Evolutionary conservation across 192 early-diverging fungal genomes (phyloP), one percentile per base, ranked within the genome.

Genomic region (Phycomyces blakesleeanus): DNA sequence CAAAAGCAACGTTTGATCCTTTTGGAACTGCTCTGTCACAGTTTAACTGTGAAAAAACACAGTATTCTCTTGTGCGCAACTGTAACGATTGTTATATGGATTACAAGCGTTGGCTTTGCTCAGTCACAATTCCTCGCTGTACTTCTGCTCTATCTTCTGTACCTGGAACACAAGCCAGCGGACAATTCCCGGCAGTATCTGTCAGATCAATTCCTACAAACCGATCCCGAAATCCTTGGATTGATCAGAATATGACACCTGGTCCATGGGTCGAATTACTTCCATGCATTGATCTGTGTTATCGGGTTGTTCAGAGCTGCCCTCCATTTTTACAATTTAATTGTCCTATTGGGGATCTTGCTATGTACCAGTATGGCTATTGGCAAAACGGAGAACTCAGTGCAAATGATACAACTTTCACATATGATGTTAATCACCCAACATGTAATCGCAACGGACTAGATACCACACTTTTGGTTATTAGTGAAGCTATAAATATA

Each of bases 241-340:
- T 76, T 0, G 64, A 71, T 25, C 8, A 22, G 0, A 64, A 64
- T 10, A 54, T 52, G 20, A 37, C 49, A 7, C 73, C 73, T 14
- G 73, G 74, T 5, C 38, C 59, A 22, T 85, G 75, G 69, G 72
- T 57, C 5, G 83, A 85, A 58, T 57, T 83, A 14, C 58, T 81
- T 27, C 83, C 83, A 18, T 85, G 83, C 57, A 71, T 81, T 57
- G 79, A 85, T 59, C 61, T 85, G 10, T 85, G 83, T 27, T 85
- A 75, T 65, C 73, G 78, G 54, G 73, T 81, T 0, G 79, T 83
- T 4, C 79, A 80, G 64, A 80, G 81, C 50, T 85, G 83, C 70
- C 83, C 83, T 25, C 73, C 76, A 21, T 80, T 74, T 55, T 56
- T 85, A 47, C 61, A 73, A 29, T 85, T 85, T 57, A 72, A 52